Conservation (phyloP, 176 grass and related monocot species). For the Carex cristatella region DNA sequence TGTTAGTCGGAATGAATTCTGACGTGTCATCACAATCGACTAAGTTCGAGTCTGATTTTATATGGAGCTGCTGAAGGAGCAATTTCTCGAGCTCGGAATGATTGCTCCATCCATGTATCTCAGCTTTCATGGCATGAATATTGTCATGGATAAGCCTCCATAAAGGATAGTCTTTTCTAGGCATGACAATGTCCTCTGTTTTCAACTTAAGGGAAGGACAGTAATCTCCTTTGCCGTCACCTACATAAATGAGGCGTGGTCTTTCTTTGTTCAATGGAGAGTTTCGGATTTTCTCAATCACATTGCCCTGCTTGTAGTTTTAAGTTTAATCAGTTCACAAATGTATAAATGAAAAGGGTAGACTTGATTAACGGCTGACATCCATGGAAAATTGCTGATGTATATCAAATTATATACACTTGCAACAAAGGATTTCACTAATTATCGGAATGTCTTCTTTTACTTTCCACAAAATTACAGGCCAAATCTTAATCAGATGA, state of each 20-base stretch:
- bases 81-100: slow-evolving; percentile 12
- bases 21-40: not conserved
- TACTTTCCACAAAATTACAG: not conserved
- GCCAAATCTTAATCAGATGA: not conserved
- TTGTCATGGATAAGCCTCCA: slow-evolving; percentile 26
- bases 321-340: not conserved
- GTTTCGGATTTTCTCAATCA: slow-evolving; percentile 18
- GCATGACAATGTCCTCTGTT: slow-evolving; percentile 24
- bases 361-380: not conserved
- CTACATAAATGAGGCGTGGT: slow-evolving; percentile 23
- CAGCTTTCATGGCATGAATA: not conserved
- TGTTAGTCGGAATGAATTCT: not conserved
- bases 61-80: slow-evolving; percentile 4
- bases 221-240: slow-evolving; percentile 35
- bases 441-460: not conserved
- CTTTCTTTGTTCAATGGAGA: not conserved
- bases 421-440: not conserved
- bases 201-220: slow-evolving; percentile 20
- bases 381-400: not conserved
- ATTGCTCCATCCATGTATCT: slow-evolving; percentile 30
- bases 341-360: not conserved
- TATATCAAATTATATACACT: not conserved
- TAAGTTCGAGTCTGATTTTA: not conserved
- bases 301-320: slow-evolving; percentile 16
- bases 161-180: slow-evolving; percentile 25